These are phyloP conservation scores for Ogataea degrootiae DNA, from an alignment of 805 yeast genomes.

Conservation along the genomic window DNA sequence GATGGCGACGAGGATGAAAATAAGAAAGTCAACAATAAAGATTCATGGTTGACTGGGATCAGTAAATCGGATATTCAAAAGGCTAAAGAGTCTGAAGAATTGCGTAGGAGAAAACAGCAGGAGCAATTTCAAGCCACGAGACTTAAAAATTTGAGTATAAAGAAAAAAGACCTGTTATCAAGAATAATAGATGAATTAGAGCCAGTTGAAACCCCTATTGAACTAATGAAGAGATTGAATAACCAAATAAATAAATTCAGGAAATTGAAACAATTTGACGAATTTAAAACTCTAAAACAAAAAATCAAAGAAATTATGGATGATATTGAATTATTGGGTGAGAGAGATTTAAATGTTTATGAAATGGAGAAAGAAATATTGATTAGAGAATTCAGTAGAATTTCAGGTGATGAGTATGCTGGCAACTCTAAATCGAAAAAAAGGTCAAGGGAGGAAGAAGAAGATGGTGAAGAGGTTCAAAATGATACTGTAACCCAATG, in stretches of 20 bases:
- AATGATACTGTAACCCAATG: conserved; percentile 24
- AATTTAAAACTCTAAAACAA: conserved; percentile 16
- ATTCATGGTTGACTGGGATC: conserved; percentile 25
- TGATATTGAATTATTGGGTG: conserved; percentile 39
- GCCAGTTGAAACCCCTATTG: conserved; percentile 58
- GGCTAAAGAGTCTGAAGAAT: conserved; percentile 22
- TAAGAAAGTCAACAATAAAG: conserved; percentile 22
- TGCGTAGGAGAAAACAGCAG: conserved; percentile 22
- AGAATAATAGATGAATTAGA: conserved; percentile 41
- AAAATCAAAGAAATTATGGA: conserved; percentile 42
- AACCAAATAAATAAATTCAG: conserved; percentile 14
- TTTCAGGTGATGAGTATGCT: conserved; percentile 35
- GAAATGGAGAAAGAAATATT: conserved; percentile 55
- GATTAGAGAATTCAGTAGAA: conserved; percentile 37
- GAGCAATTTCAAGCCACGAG: conserved; percentile 6
- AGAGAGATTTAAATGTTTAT: conserved; percentile 44
- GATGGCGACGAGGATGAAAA: conserved; percentile 13
- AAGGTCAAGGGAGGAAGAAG: conserved; percentile 12
- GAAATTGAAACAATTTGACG: conserved; percentile 11
- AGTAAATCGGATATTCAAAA: conserved; percentile 19
- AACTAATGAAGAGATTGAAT: conserved; percentile 43
- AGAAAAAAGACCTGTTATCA: conserved; percentile 20
- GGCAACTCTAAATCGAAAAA: conserved; percentile 14
- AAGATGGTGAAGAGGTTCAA: not conserved
- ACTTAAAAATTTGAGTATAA: conserved; percentile 7